Conservation (phyloP, 495 filamentous ascomycete genomes). For the Aspergillus bertholletiae region DNA sequence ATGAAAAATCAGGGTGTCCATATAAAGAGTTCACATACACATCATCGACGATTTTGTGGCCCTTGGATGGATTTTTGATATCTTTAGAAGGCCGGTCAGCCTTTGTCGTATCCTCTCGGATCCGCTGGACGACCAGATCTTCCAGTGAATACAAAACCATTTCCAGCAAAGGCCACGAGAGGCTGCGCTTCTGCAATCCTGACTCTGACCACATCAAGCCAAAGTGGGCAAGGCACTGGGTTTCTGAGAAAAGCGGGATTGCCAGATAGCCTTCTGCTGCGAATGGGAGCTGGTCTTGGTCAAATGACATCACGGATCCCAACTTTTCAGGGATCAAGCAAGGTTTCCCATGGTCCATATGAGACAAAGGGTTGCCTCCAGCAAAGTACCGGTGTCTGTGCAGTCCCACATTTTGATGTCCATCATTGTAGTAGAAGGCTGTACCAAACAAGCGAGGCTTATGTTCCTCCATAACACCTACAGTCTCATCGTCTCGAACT, state of each 20-base stretch:
- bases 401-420: slow-evolving; percentile 48
- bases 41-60: slow-evolving; percentile 35
- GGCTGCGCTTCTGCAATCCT: slow-evolving; percentile 50
- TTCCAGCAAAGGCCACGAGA: slow-evolving; percentile 70
- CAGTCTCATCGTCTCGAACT: slow-evolving; percentile 55
- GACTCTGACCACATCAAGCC: slow-evolving; percentile 71
- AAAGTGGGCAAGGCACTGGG: slow-evolving; percentile 70
- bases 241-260: slow-evolving; percentile 66
- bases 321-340: slow-evolving; percentile 67
- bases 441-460: slow-evolving; percentile 62
- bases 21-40: slow-evolving; percentile 17
- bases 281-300: slow-evolving; percentile 58
- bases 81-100: slow-evolving; percentile 12
- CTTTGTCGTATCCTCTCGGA: slow-evolving; percentile 49
- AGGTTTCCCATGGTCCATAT: slow-evolving; percentile 73
- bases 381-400: slow-evolving; percentile 63
- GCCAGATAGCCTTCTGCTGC: slow-evolving; percentile 67
- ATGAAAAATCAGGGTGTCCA: slow-evolving; percentile 31
- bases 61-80: slow-evolving; percentile 11
- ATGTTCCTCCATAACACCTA: slow-evolving; percentile 32
- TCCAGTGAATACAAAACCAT: slow-evolving; percentile 74
- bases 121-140: slow-evolving; percentile 61
- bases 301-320: slow-evolving; percentile 54
- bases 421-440: slow-evolving; percentile 69
- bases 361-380: slow-evolving; percentile 59